These are phyloP conservation scores for Neurospora sp. DNA, from an alignment of 495 filamentous ascomycete genomes.

Conservation along the genomic window DNA sequence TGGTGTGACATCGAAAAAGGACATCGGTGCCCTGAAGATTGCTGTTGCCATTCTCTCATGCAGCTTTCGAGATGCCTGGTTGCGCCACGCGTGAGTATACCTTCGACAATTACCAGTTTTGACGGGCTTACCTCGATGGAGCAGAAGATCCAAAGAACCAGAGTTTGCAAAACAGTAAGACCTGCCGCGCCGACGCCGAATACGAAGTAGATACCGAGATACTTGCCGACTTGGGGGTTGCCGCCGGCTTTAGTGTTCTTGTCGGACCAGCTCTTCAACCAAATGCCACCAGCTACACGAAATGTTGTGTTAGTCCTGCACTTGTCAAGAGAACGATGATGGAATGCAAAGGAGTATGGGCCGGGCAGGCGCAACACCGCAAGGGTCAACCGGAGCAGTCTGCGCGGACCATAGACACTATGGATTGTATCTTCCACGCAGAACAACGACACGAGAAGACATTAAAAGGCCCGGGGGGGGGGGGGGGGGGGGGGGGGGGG, in stretches of 20 bases:
- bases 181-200: slow-evolving; percentile 83
- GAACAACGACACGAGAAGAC: background rate
- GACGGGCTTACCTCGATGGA: slow-evolving; percentile 70
- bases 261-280: slow-evolving; percentile 92
- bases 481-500: no score
- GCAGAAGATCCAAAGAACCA: slow-evolving; percentile 98
- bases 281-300: slow-evolving; percentile 57
- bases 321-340: background rate
- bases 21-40: slow-evolving; percentile 97
- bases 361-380: background rate
- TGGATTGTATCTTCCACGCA: background rate
- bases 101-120: background rate
- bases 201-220: slow-evolving; percentile 88
- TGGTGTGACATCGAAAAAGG: slow-evolving; percentile 98
- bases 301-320: background rate
- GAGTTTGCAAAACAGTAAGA: slow-evolving; percentile 81
- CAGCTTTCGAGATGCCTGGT: slow-evolving; percentile 79
- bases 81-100: slow-evolving; percentile 11
- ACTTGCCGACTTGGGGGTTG: slow-evolving; percentile 74
- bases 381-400: background rate
- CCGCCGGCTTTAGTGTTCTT: slow-evolving; percentile 52
- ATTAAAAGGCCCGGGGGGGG: background rate
- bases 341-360: background rate
- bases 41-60: slow-evolving; percentile 98
- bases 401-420: background rate